Base-by-base conservation (phyloP, 345 rosid species). In the Lepidium sativum region DNA sequence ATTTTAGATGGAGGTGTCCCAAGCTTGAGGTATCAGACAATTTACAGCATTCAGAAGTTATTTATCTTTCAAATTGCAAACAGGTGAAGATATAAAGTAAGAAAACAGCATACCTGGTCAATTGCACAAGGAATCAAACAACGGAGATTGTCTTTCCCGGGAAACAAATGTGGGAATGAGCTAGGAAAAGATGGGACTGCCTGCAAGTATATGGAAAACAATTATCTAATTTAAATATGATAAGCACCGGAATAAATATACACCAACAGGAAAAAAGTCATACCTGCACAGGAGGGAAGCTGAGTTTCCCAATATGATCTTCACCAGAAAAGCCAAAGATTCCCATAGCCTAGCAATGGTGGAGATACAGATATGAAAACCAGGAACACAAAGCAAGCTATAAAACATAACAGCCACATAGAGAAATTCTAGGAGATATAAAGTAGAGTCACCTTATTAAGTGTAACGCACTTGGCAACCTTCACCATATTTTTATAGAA, bases 121-220 rank as follows among this genome's bases (percentile, higher is more conserved):
- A 92, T 90, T 12, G 95, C 98, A 67, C 97, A 92, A 34, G 98
- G 98, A 76, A 92, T 87, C 80, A 92, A 76, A 78, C 97, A 92
- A 51, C 86, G 90, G 44, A 87, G 87, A 33, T 82, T 71, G 68
- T 84, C 86, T 55, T 78, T 80, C 18, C 91, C 92, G 5, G 87
- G 58, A 74, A 92, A 92, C 39, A 92, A 69, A 67, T 92, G 96
- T 1, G 96, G 97, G 63, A 92, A 92, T 54, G 97, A 90, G 40
- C 90, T 86, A 4, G 98, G 90, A 80, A 90, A 92, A 6, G 96
- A 89, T 50, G 98, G 96, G 68, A 81, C 98, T 20, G 98, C 98
- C 96, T 92, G 86, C 75, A 76, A 20, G 29, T 41, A 42, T 52
- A 34, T 18, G 56, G 61, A 29, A 35, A 52, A 18, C 8, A 53